phyloP scores from a whole-genome alignment of 768 basidiomycete species.

The Lanmaoa pseudosensibilis region DNA sequence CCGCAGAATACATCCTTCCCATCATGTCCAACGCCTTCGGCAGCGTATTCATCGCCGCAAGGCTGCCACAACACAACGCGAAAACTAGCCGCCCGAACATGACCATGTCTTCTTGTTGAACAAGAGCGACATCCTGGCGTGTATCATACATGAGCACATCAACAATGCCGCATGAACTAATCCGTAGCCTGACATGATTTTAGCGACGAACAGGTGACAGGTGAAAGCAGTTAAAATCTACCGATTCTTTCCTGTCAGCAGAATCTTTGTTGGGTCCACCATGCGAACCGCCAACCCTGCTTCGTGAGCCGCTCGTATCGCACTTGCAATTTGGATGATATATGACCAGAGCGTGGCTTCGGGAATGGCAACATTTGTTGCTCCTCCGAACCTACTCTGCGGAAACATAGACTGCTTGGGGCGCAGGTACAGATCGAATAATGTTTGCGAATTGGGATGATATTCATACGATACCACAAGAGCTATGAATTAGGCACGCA shows the following conservation, averaged over 20 bases:
- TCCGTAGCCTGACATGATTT: slow-evolving; percentile 58
- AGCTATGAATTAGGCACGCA: slow-evolving; percentile 45
- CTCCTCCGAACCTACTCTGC: slow-evolving; percentile 38
- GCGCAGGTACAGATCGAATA: slow-evolving; percentile 77
- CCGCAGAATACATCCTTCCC: slow-evolving; percentile 69
- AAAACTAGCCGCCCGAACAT: slow-evolving; percentile 87
- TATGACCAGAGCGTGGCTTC: slow-evolving; percentile 92
- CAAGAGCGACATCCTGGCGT: slow-evolving; percentile 51
- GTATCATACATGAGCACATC: slow-evolving; percentile 83
- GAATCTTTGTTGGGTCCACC: slow-evolving; percentile 83
- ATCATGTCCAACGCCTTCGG: slow-evolving; percentile 78
- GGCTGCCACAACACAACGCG: slow-evolving; percentile 70
- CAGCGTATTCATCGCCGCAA: slow-evolving; percentile 55
- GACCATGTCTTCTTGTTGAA: slow-evolving; percentile 87
- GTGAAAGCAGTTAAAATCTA: slow-evolving; percentile 24
- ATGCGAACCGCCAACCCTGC: slow-evolving; percentile 76
- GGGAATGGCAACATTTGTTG: slow-evolving; percentile 41
- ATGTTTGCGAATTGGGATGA: slow-evolving; percentile 78
- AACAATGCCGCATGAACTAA: slow-evolving; percentile 82
- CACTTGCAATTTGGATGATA: slow-evolving; percentile 84
- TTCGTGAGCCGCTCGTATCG: slow-evolving; percentile 84
- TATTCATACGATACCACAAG: slow-evolving; percentile 91
- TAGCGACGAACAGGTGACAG: not conserved
- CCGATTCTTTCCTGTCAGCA: slow-evolving; percentile 90
- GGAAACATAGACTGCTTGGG: slow-evolving; percentile 43